Percentiles rank a stretch among this genome's conserved stretches.
Conservation (phyloP, 2,329 filamentous ascomycete species). For the Fusarium sambucinum region DNA sequence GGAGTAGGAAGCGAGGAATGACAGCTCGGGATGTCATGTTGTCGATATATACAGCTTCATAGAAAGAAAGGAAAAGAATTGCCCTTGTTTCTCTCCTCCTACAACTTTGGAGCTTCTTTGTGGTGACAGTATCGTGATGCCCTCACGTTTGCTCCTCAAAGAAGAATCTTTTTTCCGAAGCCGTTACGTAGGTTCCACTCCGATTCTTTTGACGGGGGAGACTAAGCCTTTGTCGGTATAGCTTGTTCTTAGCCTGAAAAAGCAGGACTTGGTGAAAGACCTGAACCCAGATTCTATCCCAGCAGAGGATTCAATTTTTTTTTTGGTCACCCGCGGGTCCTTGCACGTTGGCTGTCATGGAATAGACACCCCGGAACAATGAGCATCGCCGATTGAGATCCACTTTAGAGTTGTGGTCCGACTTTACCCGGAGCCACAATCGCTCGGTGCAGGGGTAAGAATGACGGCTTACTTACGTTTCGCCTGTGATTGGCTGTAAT, state of each 20-base stretch:
- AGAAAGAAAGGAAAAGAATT: background rate
- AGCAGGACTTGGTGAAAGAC: slow-evolving; percentile 7
- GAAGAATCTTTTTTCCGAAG: slow-evolving; percentile 46
- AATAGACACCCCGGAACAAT: slow-evolving; percentile 46
- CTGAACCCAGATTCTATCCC: background rate
- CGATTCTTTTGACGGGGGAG: slow-evolving; percentile 14
- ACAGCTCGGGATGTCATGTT: slow-evolving; percentile 61
- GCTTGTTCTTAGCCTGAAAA: background rate
- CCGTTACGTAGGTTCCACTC: slow-evolving; percentile 36
- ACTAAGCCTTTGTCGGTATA: slow-evolving; percentile 20
- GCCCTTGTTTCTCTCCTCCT: slow-evolving; percentile 9
- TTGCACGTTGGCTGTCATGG: background rate
- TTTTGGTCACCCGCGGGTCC: background rate
- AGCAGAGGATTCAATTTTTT: slow-evolving; percentile 14
- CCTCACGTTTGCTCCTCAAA: slow-evolving; percentile 24
- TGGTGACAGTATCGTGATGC: slow-evolving; percentile 35
- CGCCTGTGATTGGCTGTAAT: slow-evolving; percentile 54
- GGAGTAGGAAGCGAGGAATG: slow-evolving; percentile 77
- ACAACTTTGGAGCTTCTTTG: slow-evolving; percentile 18
- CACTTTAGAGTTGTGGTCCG: slow-evolving; percentile 44
- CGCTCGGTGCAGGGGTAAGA: slow-evolving; percentile 11
- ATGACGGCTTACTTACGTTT: slow-evolving; percentile 32
- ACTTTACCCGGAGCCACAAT: slow-evolving; percentile 52
- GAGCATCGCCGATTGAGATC: slow-evolving; percentile 17
- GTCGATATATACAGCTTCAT: background rate